Evolutionary conservation across 2,329 filamentous ascomycete species (phyloP), one percentile per base, ranked within the genome.

Genomic region (Hypoxylon sp.): DNA sequence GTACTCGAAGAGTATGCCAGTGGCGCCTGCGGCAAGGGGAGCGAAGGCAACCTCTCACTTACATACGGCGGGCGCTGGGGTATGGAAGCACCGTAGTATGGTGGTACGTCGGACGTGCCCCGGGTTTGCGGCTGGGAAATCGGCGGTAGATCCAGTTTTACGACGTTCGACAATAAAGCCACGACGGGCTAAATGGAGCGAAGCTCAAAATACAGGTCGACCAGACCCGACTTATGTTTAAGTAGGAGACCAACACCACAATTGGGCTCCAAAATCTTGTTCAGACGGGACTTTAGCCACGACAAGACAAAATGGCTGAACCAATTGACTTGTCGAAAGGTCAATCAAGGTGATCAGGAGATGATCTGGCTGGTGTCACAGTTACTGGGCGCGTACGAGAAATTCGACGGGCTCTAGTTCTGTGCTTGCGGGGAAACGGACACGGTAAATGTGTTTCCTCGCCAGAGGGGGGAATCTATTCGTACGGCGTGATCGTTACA

Each of bases 141-240:
- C 84, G 92, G 92, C 84, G 93, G 92, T 82, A 94, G 90, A 92
- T 94, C 93, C 93, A 97, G 93, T 87, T 94, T 96, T 91, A 89
- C 93, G 92, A 90, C 91, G 59, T 84, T 89, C 84, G 79, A 74
- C 69, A 72, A 69, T 64, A 75, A 76, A 76, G 78, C 74, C 73
- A 67, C 61, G 65, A 70, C 59, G 68, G 67, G 69, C 71, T 63
- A 47, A 24, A 35, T n/a, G 24, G 37, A 52, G 26, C 24, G 13
- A 59, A 63, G 59, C 63, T 72, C 65, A 67, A 67, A 60, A 66
- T 59, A 63, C 54, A 71, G 67, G 66, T 57, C 69, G 65, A 61
- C 59, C 26, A 29, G 61, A 51, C 8, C 67, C 58, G 68, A 68
- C 69, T 69, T 69, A 64, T 44, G 37, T 26, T 58, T 59, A 55